Conservation (phyloP, 2,329 filamentous ascomycete genomes). For the Xylariaceae sp. region DNA sequence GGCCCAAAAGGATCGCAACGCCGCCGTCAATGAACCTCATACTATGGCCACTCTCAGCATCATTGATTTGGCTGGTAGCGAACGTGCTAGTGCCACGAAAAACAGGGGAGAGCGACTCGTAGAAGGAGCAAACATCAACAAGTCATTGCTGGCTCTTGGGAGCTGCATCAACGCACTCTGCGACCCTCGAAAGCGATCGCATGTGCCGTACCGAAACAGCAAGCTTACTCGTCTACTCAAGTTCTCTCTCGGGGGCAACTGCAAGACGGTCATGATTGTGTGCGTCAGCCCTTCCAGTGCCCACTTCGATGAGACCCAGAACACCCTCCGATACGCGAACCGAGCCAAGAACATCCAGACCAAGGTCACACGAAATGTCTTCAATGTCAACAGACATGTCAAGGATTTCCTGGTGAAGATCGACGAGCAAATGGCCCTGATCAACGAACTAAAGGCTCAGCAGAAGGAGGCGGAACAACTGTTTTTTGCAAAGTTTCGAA, state of each 20-base stretch:
- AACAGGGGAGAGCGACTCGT: constrained; percentile 87
- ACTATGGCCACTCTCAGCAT: constrained; percentile 98
- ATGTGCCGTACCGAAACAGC: constrained; percentile 96
- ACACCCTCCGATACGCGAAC: constrained; percentile 95
- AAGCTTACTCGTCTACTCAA: constrained; percentile 94
- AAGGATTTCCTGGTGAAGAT: constrained; percentile 99
- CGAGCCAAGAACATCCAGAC: constrained; percentile 99
- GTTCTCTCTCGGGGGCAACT: constrained; percentile 95
- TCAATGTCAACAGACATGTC: constrained; percentile 97
- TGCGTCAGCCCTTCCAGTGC: constrained; percentile 95
- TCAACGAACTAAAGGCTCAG: constrained; percentile 90
- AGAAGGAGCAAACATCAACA: constrained; percentile 99
- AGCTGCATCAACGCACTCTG: constrained; percentile 98
- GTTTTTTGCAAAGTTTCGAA: constrained; percentile 85
- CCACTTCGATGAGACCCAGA: constrained; percentile 97
- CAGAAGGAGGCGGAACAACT: constrained; percentile 82
- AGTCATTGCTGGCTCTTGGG: constrained; percentile 87
- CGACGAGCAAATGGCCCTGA: constrained; percentile 94
- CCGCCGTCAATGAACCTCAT: constrained; percentile 86
- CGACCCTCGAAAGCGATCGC: constrained; percentile 84
- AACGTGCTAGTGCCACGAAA: constrained; percentile 93
- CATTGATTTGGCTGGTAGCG: constrained; percentile 93
- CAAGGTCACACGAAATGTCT: constrained; percentile 98
- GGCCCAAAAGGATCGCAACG: constrained; percentile 89
- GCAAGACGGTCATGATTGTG: constrained; percentile 99